Percentiles rank a stretch among this genome's conserved stretches.
Conservation (phyloP, 768 basidiomycete species). For the Trametes villosa region DNA sequence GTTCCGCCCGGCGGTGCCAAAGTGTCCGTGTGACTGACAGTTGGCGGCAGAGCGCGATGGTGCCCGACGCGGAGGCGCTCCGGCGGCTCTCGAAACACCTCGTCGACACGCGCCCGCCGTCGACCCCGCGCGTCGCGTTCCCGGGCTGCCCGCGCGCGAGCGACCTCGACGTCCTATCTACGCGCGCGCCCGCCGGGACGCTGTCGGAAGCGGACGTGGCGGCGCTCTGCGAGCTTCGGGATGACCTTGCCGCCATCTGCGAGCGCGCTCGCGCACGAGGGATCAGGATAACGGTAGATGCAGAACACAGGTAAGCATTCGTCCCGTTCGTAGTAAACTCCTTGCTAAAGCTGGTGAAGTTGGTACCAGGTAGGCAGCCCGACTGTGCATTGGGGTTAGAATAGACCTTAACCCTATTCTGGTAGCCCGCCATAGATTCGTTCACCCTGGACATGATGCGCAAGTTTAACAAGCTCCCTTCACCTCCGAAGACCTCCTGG, state of each 20-base stretch:
- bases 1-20: background rate
- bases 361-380: constrained; percentile 44
- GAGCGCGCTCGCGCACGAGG: constrained; percentile 59
- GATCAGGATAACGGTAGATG: constrained; percentile 79
- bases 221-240: constrained; percentile 63
- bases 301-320: constrained; percentile 70
- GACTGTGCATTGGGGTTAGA: background rate
- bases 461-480: constrained; percentile 63
- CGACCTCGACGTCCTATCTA: constrained; percentile 59
- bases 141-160: constrained; percentile 67
- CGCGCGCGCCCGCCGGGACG: constrained; percentile 5
- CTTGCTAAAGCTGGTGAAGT: constrained; percentile 9
- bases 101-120: constrained; percentile 44
- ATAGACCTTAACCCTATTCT: constrained; percentile 1
- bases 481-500: constrained; percentile 24
- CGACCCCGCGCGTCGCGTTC: constrained; percentile 51
- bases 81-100: constrained; percentile 65
- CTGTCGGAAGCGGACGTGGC: constrained; percentile 61
- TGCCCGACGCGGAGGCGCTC: constrained; percentile 65
- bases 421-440: constrained; percentile 83
- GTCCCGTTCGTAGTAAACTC: background rate
- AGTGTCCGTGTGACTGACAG: background rate
- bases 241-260: constrained; percentile 69
- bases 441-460: constrained; percentile 75
- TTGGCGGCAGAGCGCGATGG: constrained; percentile 60